These are phyloP conservation scores for Albizia julibrissin DNA, from an alignment of 306 rosid species.

Conservation along the genomic window DNA sequence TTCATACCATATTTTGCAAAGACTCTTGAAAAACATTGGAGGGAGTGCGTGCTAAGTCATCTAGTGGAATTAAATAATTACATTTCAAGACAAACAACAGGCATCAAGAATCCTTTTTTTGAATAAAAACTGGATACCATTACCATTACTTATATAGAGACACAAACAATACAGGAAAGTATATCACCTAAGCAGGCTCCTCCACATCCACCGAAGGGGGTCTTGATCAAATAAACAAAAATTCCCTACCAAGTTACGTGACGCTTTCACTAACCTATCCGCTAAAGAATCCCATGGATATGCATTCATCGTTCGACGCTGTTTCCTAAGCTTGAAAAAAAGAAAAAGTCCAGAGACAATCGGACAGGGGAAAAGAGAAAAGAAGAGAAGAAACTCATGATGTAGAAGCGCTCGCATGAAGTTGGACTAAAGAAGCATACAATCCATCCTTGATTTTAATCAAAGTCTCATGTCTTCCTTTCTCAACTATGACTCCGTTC, in stretches of 20 bases:
- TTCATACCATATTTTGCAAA: too few relatives aligned
- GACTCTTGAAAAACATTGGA: too few relatives aligned
- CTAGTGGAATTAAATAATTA: not conserved
- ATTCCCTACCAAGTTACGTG: too few relatives aligned
- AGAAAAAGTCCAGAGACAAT: not conserved
- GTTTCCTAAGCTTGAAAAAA: slow-evolving; percentile 11
- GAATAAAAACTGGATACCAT: too few relatives aligned
- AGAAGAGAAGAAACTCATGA: slow-evolving; percentile 13
- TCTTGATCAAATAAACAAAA: too few relatives aligned
- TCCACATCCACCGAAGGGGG: too few relatives aligned
- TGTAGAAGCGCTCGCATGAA: slow-evolving; percentile 62
- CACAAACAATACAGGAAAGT: too few relatives aligned
- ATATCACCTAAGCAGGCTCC: too few relatives aligned
- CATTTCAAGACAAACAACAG: too few relatives aligned
- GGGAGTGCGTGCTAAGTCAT: not conserved
- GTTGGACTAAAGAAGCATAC: slow-evolving; percentile 83
- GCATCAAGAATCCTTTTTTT: too few relatives aligned
- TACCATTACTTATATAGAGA: too few relatives aligned
- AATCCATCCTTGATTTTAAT: slow-evolving; percentile 62
- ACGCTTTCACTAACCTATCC: too few relatives aligned
- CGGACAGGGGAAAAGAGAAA: not conserved
- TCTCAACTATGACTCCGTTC: slow-evolving; percentile 82
- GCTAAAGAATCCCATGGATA: not conserved
- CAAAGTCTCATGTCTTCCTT: slow-evolving; percentile 72
- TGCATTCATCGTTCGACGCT: not conserved